Base-by-base conservation (phyloP, 352 stramenopile genomes). In the Phytophthora nicotianae region DNA sequence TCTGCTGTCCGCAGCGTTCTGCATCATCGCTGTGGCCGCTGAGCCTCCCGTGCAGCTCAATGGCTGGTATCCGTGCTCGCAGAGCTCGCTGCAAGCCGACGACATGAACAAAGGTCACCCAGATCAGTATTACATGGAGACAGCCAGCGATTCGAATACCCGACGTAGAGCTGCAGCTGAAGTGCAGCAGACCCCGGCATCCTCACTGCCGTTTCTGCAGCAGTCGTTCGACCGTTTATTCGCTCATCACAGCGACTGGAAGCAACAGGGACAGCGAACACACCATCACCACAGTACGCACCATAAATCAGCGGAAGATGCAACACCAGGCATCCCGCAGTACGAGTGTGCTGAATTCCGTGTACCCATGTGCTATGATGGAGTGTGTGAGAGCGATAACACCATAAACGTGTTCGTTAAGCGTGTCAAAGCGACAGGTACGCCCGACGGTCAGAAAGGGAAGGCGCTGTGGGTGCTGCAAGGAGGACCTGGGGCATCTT, bases 391-490 rank as follows among this genome's bases (percentile, higher is more conserved):
- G 20, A 90, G 80, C 58, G 65, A 81, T 48, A 68, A 75, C 37
- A 81, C 58, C 20, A 74, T 91, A 38, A 57, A 79, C 43, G 37
- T 91, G 9, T 87, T 89, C 50, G 77, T 88, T 21, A 86, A 86
- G 68, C 72, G 77, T 13, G 72, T 85, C 19, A 54, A 68, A n/a
- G 72, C 72, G 3, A 66, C 53, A 2, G 29, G 40, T n/a, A 21
- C 32, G 1, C 21, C 37, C 2, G 45, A 63, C 11, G 62, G 59
- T 33, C 21, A 62, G 14, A 66, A 65, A 17, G 41, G 11, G 11
- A 88, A 87, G 38, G 68, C 82, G 17, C 58, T 91, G 29, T 91
- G 83, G 83, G 75, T 91, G 42, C 68, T 91, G 23, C 83, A 91
- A 46, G 83, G 83, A 46, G 83, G 83, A 0, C 83, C 83, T 5